These are phyloP conservation scores for Erodium chrysanthum DNA, from an alignment of 441 rosid species.

Conservation along the genomic window DNA sequence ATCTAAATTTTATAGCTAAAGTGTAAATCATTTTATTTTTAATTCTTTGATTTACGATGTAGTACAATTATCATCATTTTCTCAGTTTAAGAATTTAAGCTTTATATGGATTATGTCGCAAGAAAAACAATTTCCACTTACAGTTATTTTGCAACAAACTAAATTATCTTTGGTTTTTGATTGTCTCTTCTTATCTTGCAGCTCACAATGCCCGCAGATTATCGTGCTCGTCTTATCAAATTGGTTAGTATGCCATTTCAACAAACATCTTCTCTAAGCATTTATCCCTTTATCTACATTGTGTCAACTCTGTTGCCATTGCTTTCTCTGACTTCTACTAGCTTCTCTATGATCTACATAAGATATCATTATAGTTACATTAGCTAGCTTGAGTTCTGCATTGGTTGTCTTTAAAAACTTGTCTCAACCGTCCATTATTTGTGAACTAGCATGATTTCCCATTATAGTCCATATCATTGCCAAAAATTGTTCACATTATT, in stretches of 20 bases:
- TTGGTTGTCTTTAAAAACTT: neutral
- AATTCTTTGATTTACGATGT: neutral
- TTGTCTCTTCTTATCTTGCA: conserved; percentile 31
- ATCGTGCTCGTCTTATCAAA: conserved; percentile 70
- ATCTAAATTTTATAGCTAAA: neutral
- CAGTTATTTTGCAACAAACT: neutral
- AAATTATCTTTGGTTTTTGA: conserved; percentile 9
- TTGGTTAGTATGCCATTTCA: conserved; percentile 51
- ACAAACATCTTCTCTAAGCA: neutral
- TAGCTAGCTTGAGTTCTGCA: neutral
- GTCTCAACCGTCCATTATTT: neutral
- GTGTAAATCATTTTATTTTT: neutral
- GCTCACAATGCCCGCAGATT: conserved; percentile 86
- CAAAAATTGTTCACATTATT: neutral
- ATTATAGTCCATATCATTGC: neutral
- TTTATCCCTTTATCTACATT: neutral
- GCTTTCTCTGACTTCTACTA: conserved; percentile 2
- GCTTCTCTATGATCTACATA: neutral
- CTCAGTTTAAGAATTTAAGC: neutral
- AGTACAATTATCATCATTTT: neutral
- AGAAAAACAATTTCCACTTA: conserved; percentile 2
- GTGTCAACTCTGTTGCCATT: neutral
- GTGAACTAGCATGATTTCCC: neutral
- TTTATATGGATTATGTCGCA: neutral
- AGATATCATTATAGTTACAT: neutral